phyloP scores from a whole-genome alignment of 2,329 filamentous ascomycete genomes.

The Diaporthe sp. region DNA sequence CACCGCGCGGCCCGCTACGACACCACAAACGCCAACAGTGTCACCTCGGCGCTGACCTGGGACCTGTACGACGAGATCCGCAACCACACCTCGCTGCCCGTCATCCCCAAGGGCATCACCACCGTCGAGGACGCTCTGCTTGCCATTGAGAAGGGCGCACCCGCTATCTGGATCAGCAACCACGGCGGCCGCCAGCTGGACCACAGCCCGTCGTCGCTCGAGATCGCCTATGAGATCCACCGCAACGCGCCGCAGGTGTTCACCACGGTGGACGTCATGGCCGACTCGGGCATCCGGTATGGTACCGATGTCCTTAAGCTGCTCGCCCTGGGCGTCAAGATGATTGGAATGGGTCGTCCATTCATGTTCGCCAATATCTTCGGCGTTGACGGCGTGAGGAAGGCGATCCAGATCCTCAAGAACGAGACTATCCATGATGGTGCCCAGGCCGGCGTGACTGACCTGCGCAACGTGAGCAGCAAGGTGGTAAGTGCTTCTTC shows the following conservation, averaged over 20 bases:
- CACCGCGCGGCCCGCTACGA: conserved; percentile 40
- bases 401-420: conserved; percentile 59
- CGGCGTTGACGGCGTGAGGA: conserved; percentile 57
- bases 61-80: conserved; percentile 43
- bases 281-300: conserved; percentile 49
- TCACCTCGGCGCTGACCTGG: conserved; percentile 39
- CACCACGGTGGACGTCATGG: conserved; percentile 39
- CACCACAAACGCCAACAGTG: conserved; percentile 36
- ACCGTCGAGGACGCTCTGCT: conserved; percentile 49
- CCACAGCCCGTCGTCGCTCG: conserved; percentile 47
- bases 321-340: conserved; percentile 50
- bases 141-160: conserved; percentile 45
- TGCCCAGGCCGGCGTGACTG: conserved; percentile 46
- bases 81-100: conserved; percentile 46
- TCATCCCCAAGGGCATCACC: conserved; percentile 52
- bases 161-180: conserved; percentile 53
- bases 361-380: conserved; percentile 64
- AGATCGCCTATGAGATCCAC: conserved; percentile 46
- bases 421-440: conserved; percentile 53
- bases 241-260: conserved; percentile 50
- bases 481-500: conserved; percentile 31
- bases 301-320: conserved; percentile 53
- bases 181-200: conserved; percentile 55
- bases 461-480: conserved; percentile 37
- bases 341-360: conserved; percentile 47